Evolutionary conservation across 352 stramenopile genomes (phyloP).

Genomic region (Globisporangium lucens): DNA sequence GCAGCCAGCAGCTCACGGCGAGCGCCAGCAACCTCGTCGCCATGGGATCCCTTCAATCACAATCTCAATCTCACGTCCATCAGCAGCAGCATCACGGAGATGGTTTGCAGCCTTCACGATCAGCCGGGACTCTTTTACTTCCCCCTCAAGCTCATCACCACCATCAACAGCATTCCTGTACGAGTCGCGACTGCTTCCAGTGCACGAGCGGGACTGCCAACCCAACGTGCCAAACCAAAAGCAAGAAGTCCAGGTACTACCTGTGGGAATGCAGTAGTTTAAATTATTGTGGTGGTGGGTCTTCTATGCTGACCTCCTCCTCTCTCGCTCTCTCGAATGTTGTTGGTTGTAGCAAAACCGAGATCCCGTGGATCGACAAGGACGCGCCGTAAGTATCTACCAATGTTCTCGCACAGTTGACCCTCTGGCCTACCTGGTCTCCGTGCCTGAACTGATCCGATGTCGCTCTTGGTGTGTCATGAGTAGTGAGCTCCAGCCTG

Average conservation of each 20-base stretch:
- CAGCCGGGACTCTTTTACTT: slow-evolving; percentile 12
- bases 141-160: neutral
- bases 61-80: neutral
- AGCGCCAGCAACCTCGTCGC: slow-evolving; percentile 28
- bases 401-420: neutral
- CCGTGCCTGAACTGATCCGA: neutral
- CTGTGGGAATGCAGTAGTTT: neutral
- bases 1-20: slow-evolving; percentile 43
- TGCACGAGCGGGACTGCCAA: slow-evolving; percentile 23
- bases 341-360: neutral
- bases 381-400: slow-evolving; percentile 9
- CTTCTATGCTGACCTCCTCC: neutral
- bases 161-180: slow-evolving; percentile 5
- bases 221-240: neutral
- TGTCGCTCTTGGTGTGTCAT: neutral
- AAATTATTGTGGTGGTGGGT: neutral
- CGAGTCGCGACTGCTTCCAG: slow-evolving; percentile 64
- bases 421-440: neutral
- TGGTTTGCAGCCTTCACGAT: slow-evolving; percentile 24
- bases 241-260: slow-evolving; percentile 12
- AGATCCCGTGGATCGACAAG: slow-evolving; percentile 11
- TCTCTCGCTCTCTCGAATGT: neutral
- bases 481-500: slow-evolving; percentile 37
- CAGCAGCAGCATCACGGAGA: neutral
- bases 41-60: neutral